Evolutionary conservation across 2,329 filamentous ascomycete species (phyloP).

Genomic region (Huntiella decipiens): DNA sequence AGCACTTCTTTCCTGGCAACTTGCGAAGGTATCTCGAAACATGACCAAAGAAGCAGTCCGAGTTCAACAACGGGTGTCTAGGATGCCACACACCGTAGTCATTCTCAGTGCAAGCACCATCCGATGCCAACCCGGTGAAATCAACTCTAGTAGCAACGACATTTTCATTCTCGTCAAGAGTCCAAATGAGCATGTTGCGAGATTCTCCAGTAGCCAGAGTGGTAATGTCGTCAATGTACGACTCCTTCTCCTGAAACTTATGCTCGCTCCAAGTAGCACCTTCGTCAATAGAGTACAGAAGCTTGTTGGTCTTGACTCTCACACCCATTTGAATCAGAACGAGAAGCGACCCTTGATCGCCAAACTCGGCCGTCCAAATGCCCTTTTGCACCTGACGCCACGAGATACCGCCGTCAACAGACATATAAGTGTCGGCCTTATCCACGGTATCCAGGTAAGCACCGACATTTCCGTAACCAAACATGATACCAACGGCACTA

Average conservation of each 20-base stretch:
- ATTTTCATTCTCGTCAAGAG: constrained; percentile 33
- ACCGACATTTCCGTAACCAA: constrained; percentile 84
- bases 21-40: constrained; percentile 80
- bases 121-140: constrained; percentile 62
- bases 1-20: constrained; percentile 59
- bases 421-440: constrained; percentile 79
- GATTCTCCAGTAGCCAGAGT: constrained; percentile 80
- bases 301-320: constrained; percentile 47
- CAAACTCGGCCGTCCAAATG: constrained; percentile 81
- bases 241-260: constrained; percentile 50
- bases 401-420: constrained; percentile 69
- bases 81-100: constrained; percentile 74
- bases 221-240: constrained; percentile 62
- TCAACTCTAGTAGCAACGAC: constrained; percentile 69
- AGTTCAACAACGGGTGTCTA: constrained; percentile 56
- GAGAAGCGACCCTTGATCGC: constrained; percentile 84
- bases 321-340: constrained; percentile 58
- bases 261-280: constrained; percentile 63
- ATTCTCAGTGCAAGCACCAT: constrained; percentile 47
- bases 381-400: constrained; percentile 82
- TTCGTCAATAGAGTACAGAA: constrained; percentile 66
- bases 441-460: constrained; percentile 42
- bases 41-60: constrained; percentile 85
- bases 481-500: constrained; percentile 76
- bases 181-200: constrained; percentile 85